Evolutionary conservation across 495 filamentous ascomycete genomes (phyloP), one percentile per base, ranked within the genome.

Genomic region (Echria macrotheca): DNA sequence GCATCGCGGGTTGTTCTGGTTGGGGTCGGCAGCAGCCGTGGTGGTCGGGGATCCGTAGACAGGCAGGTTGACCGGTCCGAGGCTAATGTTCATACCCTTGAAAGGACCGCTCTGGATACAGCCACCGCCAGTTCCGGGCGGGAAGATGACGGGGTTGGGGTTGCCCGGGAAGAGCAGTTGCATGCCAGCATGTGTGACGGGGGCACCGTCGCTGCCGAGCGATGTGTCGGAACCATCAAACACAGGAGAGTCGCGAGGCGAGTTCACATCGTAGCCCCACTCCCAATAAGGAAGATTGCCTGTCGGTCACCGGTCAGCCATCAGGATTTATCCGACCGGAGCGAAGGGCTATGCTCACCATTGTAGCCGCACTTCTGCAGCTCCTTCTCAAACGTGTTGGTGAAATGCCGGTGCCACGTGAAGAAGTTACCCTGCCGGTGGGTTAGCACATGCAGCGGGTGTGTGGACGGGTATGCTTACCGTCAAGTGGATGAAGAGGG

Each of bases 351-450:
- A 8, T 17, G n/a, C 47, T 4, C 5, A 46, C 82, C 82, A 3
- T 65, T 76, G 60, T 86, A 89, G 37, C 82, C 84, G 61, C 86
- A 89, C 54, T 86, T 80, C 14, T 82, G 70, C 35, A 90, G 71
- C 5, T 78, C 76, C 52, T 79, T 66, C 61, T 89, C 86, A 55
- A 80, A 87, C 8, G 69, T 60, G 58, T 69, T 77, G 41, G 79
- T 72, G 61, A 78, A 88, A 55, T 84, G 80, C 3, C 86, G 74
- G 56, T 89, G 85, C 82, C 83, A 89, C 8, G 78, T 68, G 22
- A 89, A 67, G 60, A 90, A 85, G 41, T 77, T 78, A 2, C 81
- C 83, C 64, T 67, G 41, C 9, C 3, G 25, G 21, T 8, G 3
- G 18, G 25, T 45, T 21, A 44, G 41, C 22, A 15, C 23, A 10